Evolutionary conservation across 2,329 filamentous ascomycete species (phyloP).

Genomic region (Truncatella angustata): DNA sequence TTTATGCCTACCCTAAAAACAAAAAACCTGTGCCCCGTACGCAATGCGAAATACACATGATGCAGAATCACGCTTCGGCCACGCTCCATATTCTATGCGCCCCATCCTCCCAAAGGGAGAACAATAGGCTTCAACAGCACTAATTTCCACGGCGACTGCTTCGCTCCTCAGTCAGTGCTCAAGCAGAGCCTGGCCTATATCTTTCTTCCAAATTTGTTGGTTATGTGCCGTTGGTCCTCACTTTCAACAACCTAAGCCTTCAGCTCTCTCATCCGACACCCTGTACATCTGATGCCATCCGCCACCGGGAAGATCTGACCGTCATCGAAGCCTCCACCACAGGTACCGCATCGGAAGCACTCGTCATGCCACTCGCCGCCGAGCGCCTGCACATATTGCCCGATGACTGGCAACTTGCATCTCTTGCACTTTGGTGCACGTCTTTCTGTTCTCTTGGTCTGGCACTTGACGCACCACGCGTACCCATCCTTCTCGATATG

Average conservation of each 20-base stretch:
- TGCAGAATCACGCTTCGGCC: no score
- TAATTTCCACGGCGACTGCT: no score
- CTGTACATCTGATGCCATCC: constrained; percentile 59
- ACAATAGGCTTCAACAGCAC: no score
- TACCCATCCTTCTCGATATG: constrained; percentile 95
- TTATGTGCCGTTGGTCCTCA: neutral
- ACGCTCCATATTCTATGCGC: no score
- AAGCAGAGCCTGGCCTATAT: neutral
- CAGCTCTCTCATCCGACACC: constrained; percentile 58
- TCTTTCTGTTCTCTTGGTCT: constrained; percentile 86
- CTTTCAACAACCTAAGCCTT: constrained; percentile 40
- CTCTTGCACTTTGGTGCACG: constrained; percentile 84
- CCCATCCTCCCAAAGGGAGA: neutral
- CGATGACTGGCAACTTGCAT: constrained; percentile 81
- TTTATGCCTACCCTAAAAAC: no score
- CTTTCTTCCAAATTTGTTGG: neutral
- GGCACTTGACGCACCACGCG: constrained; percentile 92
- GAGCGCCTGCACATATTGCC: constrained; percentile 85
- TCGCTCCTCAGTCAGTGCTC: neutral
- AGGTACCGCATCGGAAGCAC: constrained; percentile 79
- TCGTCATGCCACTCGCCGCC: constrained; percentile 90
- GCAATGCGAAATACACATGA: no score
- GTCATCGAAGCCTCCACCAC: constrained; percentile 59
- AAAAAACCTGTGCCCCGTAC: no score
- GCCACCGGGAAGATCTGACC: constrained; percentile 64